phyloP scores from a whole-genome alignment of 2,329 filamentous ascomycete species.

The Botrytis paeoniae region DNA sequence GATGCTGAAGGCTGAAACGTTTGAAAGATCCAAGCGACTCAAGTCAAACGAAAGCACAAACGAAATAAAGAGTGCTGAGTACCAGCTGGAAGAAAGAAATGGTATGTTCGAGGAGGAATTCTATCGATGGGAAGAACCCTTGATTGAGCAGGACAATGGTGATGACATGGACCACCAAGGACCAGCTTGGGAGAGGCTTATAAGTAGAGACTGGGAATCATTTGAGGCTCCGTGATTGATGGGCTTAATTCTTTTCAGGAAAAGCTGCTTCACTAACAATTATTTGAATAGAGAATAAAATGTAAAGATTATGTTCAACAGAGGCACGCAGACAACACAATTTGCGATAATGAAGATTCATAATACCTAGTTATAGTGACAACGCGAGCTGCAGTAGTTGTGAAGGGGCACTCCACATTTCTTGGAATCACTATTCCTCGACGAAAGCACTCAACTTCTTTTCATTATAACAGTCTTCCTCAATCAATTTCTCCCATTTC shows the following conservation, averaged over 20 bases:
- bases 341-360: neutral
- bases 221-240: neutral
- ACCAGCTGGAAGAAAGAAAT: neutral
- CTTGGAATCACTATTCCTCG: neutral
- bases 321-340: neutral
- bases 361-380: neutral
- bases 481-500: constrained; percentile 17
- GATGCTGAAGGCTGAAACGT: neutral
- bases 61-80: neutral
- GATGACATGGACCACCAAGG: neutral
- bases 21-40: neutral
- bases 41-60: neutral
- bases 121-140: neutral
- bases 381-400: neutral
- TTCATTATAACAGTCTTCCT: constrained; percentile 13
- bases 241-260: neutral
- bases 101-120: neutral
- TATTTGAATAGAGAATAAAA: neutral
- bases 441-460: constrained; percentile 13
- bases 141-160: neutral
- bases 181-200: neutral
- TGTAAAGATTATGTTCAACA: neutral
- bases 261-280: neutral
- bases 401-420: neutral
- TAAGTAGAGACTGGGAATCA: neutral